Percentiles rank a stretch among this genome's conserved stretches.
Evolutionary conservation across 2,329 filamentous ascomycete genomes (phyloP).

Genomic region (Beauveria varroae): DNA sequence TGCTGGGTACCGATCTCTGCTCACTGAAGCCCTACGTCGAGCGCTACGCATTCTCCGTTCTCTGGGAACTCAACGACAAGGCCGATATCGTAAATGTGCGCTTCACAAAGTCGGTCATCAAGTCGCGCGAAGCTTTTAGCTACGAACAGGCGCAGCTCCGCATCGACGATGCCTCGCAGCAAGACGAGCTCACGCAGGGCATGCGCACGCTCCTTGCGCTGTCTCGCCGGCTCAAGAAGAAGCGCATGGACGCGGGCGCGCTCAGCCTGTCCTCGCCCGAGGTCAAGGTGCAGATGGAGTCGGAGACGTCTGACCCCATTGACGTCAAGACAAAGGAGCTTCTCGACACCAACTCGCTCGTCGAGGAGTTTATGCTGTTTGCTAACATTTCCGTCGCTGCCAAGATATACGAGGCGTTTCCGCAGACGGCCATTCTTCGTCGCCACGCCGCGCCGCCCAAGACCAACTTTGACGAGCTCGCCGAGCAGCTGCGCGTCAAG

Average conservation of each 20-base stretch:
- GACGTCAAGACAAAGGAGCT: slow-evolving; percentile 94
- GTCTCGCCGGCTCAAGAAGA: slow-evolving; percentile 88
- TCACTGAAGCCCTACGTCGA: slow-evolving; percentile 98
- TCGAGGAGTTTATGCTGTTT: slow-evolving; percentile 98
- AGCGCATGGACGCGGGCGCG: slow-evolving; percentile 92
- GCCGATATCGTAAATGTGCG: slow-evolving; percentile 78
- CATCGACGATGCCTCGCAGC: slow-evolving; percentile 81
- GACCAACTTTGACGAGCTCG: slow-evolving; percentile 92
- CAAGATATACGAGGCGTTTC: slow-evolving; percentile 86
- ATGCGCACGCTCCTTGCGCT: slow-evolving; percentile 83
- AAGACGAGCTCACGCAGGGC: slow-evolving; percentile 81
- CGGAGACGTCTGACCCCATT: slow-evolving; percentile 89
- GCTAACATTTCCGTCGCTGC: slow-evolving; percentile 92
- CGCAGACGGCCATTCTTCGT: slow-evolving; percentile 88
- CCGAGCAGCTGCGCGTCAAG: slow-evolving; percentile 84
- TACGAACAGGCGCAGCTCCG: slow-evolving; percentile 93
- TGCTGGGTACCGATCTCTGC: slow-evolving; percentile 92
- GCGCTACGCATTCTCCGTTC: slow-evolving; percentile 74
- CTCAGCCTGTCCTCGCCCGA: slow-evolving; percentile 96
- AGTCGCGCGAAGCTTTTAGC: slow-evolving; percentile 92
- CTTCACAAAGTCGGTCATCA: slow-evolving; percentile 97
- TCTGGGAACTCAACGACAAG: slow-evolving; percentile 82
- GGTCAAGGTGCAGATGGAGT: slow-evolving; percentile 91
- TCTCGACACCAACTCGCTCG: slow-evolving; percentile 92
- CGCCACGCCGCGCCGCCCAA: slow-evolving; percentile 89